phyloP scores from a whole-genome alignment of 2,329 filamentous ascomycete species.

The Beauveria brongniartii region DNA sequence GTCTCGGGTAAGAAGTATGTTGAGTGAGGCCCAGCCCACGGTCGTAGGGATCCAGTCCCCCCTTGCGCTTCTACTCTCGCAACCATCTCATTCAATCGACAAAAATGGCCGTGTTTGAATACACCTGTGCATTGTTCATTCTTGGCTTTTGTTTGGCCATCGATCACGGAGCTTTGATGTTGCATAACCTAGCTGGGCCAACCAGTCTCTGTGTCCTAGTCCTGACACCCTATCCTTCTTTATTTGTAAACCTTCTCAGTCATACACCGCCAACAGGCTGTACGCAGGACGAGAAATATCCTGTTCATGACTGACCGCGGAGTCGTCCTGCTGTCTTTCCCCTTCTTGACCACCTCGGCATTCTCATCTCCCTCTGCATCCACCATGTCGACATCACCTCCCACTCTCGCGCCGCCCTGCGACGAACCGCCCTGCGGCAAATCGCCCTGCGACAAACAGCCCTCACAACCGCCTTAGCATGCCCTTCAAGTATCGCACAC shows the following conservation, averaged over 20 bases:
- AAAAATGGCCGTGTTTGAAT: too few species aligned
- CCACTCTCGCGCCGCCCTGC: slow-evolving; percentile 14
- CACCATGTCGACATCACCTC: slow-evolving; percentile 32
- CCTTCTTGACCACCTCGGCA: slow-evolving; percentile 15
- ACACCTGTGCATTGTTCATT: neutral
- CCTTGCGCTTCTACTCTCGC: too few species aligned
- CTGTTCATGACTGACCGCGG: slow-evolving; percentile 38
- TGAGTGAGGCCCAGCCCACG: too few species aligned
- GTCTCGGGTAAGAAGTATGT: too few species aligned
- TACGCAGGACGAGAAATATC: slow-evolving; percentile 46
- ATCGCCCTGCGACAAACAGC: slow-evolving; percentile 30
- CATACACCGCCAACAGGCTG: slow-evolving; percentile 40
- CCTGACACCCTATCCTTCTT: too few species aligned
- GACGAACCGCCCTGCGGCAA: slow-evolving; percentile 29
- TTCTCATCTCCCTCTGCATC: slow-evolving; percentile 18
- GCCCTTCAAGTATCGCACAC: slow-evolving; percentile 51
- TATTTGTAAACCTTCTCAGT: neutral
- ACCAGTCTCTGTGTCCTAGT: too few species aligned
- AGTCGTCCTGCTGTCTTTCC: slow-evolving; percentile 24
- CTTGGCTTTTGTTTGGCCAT: neutral
- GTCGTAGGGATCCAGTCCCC: too few species aligned
- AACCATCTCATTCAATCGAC: too few species aligned
- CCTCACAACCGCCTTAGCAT: slow-evolving; percentile 49
- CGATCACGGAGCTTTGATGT: neutral
- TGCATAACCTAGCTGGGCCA: neutral